phyloP scores from a whole-genome alignment of 2,329 filamentous ascomycete species.

The Aspergillus sp. region DNA sequence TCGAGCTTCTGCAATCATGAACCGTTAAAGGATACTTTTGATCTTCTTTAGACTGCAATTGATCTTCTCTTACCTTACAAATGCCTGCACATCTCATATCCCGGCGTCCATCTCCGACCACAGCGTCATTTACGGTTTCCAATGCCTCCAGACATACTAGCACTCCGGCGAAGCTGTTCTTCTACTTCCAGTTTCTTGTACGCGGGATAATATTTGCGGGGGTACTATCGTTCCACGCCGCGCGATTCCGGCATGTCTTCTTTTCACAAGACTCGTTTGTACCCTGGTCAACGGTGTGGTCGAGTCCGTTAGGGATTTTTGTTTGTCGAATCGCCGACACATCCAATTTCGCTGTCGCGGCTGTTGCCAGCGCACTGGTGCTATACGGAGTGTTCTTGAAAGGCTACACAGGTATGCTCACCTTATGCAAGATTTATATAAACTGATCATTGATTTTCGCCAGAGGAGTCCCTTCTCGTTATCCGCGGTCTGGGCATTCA shows the following conservation, averaged over 20 bases:
- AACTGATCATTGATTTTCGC: conserved; percentile 32
- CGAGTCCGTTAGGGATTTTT: conserved; percentile 36
- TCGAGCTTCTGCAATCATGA: neutral
- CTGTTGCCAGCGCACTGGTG: conserved; percentile 42
- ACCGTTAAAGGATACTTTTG: neutral
- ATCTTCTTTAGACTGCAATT: neutral
- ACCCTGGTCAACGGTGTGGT: conserved; percentile 39
- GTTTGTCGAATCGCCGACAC: conserved; percentile 43
- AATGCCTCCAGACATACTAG: conserved; percentile 65
- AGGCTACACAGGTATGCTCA: conserved; percentile 56
- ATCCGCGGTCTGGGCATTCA: conserved; percentile 90
- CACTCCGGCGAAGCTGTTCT: conserved; percentile 50
- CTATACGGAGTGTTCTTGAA: conserved; percentile 52
- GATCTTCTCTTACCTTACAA: neutral
- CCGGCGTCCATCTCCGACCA: conserved; percentile 74
- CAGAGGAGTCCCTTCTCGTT: conserved; percentile 83
- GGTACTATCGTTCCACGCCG: conserved; percentile 43
- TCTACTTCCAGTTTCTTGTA: conserved; percentile 49
- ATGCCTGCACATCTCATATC: conserved; percentile 63
- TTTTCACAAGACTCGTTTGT: conserved; percentile 34
- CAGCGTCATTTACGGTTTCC: conserved; percentile 89
- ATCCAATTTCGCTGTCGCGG: conserved; percentile 49
- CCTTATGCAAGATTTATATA: conserved; percentile 1
- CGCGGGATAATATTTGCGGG: conserved; percentile 50
- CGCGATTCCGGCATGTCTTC: conserved; percentile 36